phyloP scores from a whole-genome alignment of 2,329 filamentous ascomycete species.

The Pyrenochaeta sp. region DNA sequence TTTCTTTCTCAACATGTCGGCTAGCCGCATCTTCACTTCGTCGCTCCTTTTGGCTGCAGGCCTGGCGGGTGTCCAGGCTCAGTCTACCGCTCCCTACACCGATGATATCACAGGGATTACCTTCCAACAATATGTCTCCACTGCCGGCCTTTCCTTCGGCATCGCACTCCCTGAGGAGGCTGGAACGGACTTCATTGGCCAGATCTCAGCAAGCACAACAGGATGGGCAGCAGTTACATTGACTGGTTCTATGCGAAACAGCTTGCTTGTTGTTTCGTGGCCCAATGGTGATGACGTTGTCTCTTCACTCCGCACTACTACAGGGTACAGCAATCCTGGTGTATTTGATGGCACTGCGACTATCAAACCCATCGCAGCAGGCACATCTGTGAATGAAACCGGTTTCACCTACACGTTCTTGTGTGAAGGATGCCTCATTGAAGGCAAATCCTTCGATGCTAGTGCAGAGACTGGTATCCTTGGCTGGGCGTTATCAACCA shows the following conservation, averaged over 20 bases:
- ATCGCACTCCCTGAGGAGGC: slow-evolving; percentile 54
- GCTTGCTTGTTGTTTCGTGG: slow-evolving; percentile 58
- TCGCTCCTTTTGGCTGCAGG: background rate
- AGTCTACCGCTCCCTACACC: slow-evolving; percentile 15
- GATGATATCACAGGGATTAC: slow-evolving; percentile 19
- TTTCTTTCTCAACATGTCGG: background rate
- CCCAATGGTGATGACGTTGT: slow-evolving; percentile 53
- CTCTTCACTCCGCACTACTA: slow-evolving; percentile 50
- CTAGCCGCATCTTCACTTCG: background rate
- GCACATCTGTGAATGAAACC: slow-evolving; percentile 58
- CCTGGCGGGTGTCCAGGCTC: slow-evolving; percentile 12
- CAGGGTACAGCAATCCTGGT: slow-evolving; percentile 51
- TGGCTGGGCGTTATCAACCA: slow-evolving; percentile 24
- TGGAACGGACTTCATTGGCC: slow-evolving; percentile 59
- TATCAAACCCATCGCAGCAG: slow-evolving; percentile 54
- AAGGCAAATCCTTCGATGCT: slow-evolving; percentile 10
- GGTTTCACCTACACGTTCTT: slow-evolving; percentile 61
- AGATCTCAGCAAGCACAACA: slow-evolving; percentile 53
- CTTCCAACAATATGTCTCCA: slow-evolving; percentile 27
- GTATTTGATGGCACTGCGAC: slow-evolving; percentile 46
- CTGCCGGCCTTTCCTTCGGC: slow-evolving; percentile 53
- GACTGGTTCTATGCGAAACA: slow-evolving; percentile 53
- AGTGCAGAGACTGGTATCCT: slow-evolving; percentile 4
- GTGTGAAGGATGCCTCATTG: slow-evolving; percentile 42
- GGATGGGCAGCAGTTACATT: slow-evolving; percentile 59